phyloP scores from a whole-genome alignment of 257 asterid genomes.

The Ilex asprella region DNA sequence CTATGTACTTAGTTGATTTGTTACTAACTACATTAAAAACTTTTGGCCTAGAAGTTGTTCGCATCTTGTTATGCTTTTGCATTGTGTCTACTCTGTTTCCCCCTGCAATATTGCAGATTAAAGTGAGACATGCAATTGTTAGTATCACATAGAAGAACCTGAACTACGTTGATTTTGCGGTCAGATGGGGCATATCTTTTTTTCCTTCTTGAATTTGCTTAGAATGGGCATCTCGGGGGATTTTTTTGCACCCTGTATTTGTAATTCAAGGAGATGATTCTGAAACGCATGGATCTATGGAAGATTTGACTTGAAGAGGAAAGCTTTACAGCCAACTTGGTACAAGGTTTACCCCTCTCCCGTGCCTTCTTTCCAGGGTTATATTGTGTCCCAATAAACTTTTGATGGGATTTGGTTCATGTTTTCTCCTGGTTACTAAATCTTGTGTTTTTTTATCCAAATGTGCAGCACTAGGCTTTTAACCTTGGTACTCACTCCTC shows the following conservation, averaged over 20 bases:
- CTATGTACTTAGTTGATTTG: too few relatives aligned
- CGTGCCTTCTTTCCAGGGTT: neutral
- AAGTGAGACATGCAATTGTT: too few relatives aligned
- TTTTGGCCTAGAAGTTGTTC: too few relatives aligned
- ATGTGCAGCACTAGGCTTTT: neutral
- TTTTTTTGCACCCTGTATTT: neutral
- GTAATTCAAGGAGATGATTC: constrained; percentile 1
- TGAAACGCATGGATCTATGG: neutral
- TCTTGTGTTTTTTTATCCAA: neutral
- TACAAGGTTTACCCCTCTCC: neutral
- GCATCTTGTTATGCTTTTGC: too few relatives aligned
- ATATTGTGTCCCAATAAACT: too few relatives aligned
- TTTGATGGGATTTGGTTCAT: too few relatives aligned
- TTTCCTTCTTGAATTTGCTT: constrained; percentile 24
- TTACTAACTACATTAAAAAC: too few relatives aligned
- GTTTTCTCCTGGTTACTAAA: too few relatives aligned
- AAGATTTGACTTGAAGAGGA: constrained; percentile 3
- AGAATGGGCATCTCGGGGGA: neutral
- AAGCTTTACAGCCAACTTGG: neutral
- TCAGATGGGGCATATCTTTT: constrained; percentile 44
- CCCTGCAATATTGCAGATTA: too few relatives aligned
- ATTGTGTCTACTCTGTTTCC: too few relatives aligned
- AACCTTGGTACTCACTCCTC: neutral
- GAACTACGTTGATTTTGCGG: constrained; percentile 39
- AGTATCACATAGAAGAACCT: too few relatives aligned